A percentile compares a stretch with the other conserved stretches of the same genome.
Conservation (phyloP, 169 alveolate species). For the Cyclospora cayetanensis region DNA sequence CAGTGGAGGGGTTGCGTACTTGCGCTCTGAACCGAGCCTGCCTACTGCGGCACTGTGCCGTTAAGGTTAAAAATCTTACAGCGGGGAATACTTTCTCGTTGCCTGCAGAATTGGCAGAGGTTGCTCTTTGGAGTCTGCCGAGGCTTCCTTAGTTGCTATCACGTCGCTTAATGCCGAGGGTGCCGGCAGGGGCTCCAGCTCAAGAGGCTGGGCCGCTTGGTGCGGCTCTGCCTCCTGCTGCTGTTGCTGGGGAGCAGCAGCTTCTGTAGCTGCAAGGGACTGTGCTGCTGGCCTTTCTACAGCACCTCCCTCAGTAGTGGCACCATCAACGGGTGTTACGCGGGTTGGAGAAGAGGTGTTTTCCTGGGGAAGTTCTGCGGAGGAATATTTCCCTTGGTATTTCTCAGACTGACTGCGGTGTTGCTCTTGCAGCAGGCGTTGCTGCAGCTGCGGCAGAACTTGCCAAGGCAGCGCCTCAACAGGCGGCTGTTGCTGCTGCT, state of each 20-base stretch:
- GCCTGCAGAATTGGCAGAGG: background rate
- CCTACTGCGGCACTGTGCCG: too few species aligned
- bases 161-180: background rate
- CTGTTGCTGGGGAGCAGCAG: background rate
- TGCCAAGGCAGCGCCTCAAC: conserved; percentile 3
- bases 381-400: background rate
- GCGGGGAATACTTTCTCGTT: conserved; percentile 12
- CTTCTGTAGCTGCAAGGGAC: background rate
- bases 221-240: conserved; percentile 2
- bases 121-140: background rate
- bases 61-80: background rate
- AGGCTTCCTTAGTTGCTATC: background rate
- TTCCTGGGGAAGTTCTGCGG: background rate
- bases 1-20: too few species aligned
- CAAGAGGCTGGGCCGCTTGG: too few species aligned
- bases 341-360: background rate
- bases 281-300: background rate
- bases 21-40: too few species aligned
- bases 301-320: background rate
- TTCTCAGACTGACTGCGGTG: background rate
- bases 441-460: background rate
- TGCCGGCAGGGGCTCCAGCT: too few species aligned
- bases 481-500: conserved; percentile 42
- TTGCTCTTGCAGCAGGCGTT: conserved; percentile 33
- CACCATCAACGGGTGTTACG: conserved; percentile 1